Evolutionary conservation across 2,329 filamentous ascomycete genomes (phyloP).

Genomic region (Colletotrichum orbiculare): DNA sequence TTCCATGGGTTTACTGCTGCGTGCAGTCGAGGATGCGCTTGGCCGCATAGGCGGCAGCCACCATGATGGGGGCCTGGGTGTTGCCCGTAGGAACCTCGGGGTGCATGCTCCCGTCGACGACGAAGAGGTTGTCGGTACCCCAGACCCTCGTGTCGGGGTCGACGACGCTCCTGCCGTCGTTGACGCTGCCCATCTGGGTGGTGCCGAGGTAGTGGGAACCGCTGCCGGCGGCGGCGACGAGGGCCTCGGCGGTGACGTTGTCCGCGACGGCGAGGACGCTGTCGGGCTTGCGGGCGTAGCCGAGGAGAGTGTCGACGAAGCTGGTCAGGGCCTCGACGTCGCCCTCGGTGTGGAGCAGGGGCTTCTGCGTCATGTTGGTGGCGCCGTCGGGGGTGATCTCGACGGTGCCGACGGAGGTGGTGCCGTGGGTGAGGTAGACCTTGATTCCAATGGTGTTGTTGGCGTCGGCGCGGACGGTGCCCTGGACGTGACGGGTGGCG

Average conservation of each 20-base stretch:
- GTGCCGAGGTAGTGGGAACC: conserved; percentile 47
- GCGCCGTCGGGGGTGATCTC: conserved; percentile 51
- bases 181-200: conserved; percentile 44
- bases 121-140: conserved; percentile 45
- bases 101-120: conserved; percentile 46
- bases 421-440: conserved; percentile 62
- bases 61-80: conserved; percentile 37
- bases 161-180: conserved; percentile 47
- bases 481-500: conserved; percentile 52
- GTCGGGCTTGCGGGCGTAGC: conserved; percentile 39
- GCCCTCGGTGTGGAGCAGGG: conserved; percentile 48
- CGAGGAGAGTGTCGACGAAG: conserved; percentile 43
- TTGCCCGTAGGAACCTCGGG: conserved; percentile 45
- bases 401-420: conserved; percentile 58
- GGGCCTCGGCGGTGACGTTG: conserved; percentile 40
- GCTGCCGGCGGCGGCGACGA: conserved; percentile 40
- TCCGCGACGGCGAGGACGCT: conserved; percentile 38
- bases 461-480: conserved; percentile 56
- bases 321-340: conserved; percentile 44
- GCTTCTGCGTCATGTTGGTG: conserved; percentile 54
- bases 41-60: conserved; percentile 32
- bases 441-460: conserved; percentile 57
- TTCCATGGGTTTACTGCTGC: no score
- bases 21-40: conserved; percentile 27
- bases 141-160: conserved; percentile 46